Conservation (phyloP, 768 basidiomycete species). For the Butyriboletus loyo region DNA sequence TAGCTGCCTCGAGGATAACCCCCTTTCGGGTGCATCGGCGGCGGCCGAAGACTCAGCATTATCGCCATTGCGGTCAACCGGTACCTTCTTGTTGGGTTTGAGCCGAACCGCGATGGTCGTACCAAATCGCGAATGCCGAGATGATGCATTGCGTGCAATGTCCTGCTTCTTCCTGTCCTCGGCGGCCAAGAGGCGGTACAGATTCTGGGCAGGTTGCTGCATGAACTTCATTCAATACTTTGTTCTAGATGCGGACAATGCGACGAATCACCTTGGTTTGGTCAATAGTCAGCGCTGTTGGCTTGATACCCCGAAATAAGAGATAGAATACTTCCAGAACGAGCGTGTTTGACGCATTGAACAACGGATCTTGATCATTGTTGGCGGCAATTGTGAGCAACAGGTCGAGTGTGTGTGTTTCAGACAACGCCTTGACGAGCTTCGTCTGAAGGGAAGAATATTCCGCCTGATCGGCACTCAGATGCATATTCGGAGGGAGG, state of each 20-base stretch:
- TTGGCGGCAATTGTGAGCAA: constrained; percentile 86
- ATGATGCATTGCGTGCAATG: constrained; percentile 52
- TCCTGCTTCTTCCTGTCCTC: constrained; percentile 68
- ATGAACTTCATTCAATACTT: constrained; percentile 11
- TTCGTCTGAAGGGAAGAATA: constrained; percentile 74
- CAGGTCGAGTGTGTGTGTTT: constrained; percentile 71
- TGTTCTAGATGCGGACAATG: constrained; percentile 1
- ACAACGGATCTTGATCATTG: constrained; percentile 67
- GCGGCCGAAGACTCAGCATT: constrained; percentile 22
- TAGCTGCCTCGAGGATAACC: constrained; percentile 46
- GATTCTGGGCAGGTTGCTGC: constrained; percentile 65
- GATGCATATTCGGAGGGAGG: constrained; percentile 63
- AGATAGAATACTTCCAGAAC: constrained; percentile 93
- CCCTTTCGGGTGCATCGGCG: constrained; percentile 18
- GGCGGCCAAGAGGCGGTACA: constrained; percentile 71
- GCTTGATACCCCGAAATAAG: constrained; percentile 76
- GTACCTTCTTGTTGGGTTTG: constrained; percentile 51
- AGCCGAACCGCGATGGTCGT: constrained; percentile 86
- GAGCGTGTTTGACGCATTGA: constrained; percentile 84
- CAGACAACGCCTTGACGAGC: constrained; percentile 66
- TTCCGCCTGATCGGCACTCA: constrained; percentile 77
- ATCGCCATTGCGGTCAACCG: constrained; percentile 18
- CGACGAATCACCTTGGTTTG: constrained; percentile 54
- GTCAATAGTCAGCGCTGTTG: constrained; percentile 53
- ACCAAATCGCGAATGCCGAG: constrained; percentile 94